Conservation (phyloP, 306 rosid species). For the Ziziphus jujuba region DNA sequence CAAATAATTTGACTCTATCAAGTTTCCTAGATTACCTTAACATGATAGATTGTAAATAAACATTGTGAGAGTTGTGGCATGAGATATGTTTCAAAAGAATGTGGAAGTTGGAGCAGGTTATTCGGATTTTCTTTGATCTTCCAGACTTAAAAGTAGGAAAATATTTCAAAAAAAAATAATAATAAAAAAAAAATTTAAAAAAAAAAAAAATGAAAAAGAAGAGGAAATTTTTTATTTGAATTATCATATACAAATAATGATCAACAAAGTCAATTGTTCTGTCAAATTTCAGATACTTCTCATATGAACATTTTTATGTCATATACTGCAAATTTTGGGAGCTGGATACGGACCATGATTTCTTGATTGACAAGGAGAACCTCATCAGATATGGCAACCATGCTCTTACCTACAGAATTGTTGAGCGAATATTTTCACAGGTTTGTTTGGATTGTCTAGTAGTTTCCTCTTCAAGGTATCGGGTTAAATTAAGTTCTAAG, state of each 20-base stretch:
- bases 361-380: conserved; percentile 95
- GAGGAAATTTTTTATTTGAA: neutral
- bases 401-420: conserved; percentile 93
- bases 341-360: conserved; percentile 98
- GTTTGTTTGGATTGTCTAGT: conserved; percentile 40
- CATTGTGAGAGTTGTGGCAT: no score
- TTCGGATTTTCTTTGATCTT: neutral
- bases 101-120: no score
- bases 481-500: neutral
- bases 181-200: no score
- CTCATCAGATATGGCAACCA: conserved; percentile 98
- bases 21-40: no score
- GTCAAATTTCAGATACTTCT: conserved; percentile 59
- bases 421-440: conserved; percentile 96
- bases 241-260: neutral
- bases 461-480: neutral
- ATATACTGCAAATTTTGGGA: conserved; percentile 99
- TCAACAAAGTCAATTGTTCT: neutral
- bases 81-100: no score
- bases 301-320: conserved; percentile 90
- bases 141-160: neutral
- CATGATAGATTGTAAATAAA: no score
- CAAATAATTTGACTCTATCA: no score
- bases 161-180: no score
- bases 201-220: no score